Base-by-base conservation (phyloP, 164 flowering plant species). In the Paratinospora sagittata region DNA sequence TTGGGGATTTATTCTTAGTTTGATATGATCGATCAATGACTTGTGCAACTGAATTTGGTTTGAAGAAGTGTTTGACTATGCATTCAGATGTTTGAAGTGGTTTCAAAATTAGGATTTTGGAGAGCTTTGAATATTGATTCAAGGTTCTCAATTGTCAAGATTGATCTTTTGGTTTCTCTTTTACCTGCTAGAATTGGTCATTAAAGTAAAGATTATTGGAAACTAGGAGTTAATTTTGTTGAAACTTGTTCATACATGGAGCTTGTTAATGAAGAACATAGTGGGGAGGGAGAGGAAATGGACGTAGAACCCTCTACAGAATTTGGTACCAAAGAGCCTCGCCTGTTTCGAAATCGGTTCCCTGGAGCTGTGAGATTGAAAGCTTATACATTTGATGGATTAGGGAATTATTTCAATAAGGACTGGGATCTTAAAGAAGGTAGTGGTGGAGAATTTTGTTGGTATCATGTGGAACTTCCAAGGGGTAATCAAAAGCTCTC, bases 401-500 rank as follows among this genome's bases (percentile, higher is more conserved):
- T 66, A 36, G 99, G 99, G 4, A 85, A 84, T 17, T 96, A 81
- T 68, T 86, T 75, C 70, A 78, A 81, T 47, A 93, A 89, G 75
- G 97, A 93, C 76, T 96, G 99, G 99, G 92, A 96, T 81, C 88
- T 96, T 9, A 69, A 77, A 14, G 92, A 93, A 74, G 93, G 97
- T 43, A 78, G 71, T n/a, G 96, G 89, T 19, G 78, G 76, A 2
- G 98, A 96, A 71, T 96, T 96, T 72, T 90, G 92, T 82, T 96
- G 99, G 99, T 96, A 93, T 69, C 98, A 96, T 81, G 96, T 96
- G 0, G 98, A 93, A 72, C 85, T 96, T 69, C 98, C 99, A 6
- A 93, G 86, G 78, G 89, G 82, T 49, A 90, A 89, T 65, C 92
- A 86, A 58, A 93, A 79, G 62, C 92, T 90, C 0, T 72, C 97